Percentiles rank a stretch among this genome's conserved stretches.
These are phyloP conservation scores for Starmerella riodocensis DNA, from an alignment of 805 yeast species.

Conservation along the genomic window DNA sequence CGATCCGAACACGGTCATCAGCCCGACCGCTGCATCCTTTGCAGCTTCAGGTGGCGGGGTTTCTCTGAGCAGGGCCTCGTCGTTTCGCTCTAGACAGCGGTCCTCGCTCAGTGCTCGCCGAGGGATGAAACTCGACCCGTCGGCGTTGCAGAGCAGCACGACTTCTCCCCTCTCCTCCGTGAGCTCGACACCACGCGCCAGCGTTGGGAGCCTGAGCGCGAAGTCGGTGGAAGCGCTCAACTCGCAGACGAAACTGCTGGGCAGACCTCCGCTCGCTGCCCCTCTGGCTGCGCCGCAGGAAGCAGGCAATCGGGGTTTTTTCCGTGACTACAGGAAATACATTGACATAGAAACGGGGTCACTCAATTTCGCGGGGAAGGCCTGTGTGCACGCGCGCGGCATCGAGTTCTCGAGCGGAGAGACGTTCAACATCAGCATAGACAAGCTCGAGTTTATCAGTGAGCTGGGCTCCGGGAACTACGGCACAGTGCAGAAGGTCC, in stretches of 20 bases:
- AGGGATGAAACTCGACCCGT: constrained; percentile 24
- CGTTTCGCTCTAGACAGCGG: constrained; percentile 16
- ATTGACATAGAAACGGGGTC: constrained; percentile 87
- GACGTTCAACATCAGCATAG: constrained; percentile 71
- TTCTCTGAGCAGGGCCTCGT: constrained; percentile 14
- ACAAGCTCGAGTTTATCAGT: constrained; percentile 55
- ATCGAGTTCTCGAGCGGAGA: constrained; percentile 82
- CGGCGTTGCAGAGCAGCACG: constrained; percentile 4
- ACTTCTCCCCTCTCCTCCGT: neutral
- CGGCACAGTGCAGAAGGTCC: constrained; percentile 86
- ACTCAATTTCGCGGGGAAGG: constrained; percentile 82
- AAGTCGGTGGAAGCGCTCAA: neutral
- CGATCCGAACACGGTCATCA: constrained; percentile 13
- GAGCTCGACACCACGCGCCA: neutral
- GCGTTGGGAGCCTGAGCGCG: neutral
- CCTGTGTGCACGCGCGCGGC: constrained; percentile 83
- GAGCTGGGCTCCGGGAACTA: constrained; percentile 94
- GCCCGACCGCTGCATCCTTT: constrained; percentile 14
- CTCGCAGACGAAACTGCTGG: neutral
- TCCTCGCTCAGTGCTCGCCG: constrained; percentile 27
- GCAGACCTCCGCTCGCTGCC: neutral
- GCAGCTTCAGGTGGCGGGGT: constrained; percentile 14
- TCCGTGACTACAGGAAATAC: constrained; percentile 74
- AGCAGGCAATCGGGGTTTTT: constrained; percentile 29
- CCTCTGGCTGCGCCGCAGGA: neutral